Conservation (phyloP, 306 rosid genomes). For the Gleditsia sinensis region DNA sequence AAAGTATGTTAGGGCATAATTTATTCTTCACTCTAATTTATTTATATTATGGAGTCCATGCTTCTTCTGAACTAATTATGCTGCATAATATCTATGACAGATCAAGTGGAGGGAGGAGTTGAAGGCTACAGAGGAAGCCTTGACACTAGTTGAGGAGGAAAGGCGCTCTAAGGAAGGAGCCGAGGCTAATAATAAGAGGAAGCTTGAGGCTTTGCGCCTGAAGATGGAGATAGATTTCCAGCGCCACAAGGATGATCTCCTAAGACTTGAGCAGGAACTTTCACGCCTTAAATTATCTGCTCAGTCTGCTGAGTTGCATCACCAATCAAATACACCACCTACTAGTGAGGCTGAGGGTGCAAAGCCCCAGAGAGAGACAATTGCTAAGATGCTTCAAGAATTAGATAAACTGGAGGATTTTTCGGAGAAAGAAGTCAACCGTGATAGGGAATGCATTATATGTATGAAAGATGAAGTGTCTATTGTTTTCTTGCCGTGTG, state of each 20-base stretch:
- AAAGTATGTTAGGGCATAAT: background rate
- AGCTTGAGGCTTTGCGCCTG: constrained; percentile 75
- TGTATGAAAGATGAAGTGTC: constrained; percentile 87
- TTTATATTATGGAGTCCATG: background rate
- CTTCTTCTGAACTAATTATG: constrained; percentile 30
- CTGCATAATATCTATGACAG: constrained; percentile 46
- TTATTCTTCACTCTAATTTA: background rate
- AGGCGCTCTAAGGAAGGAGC: constrained; percentile 74
- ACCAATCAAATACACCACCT: constrained; percentile 52
- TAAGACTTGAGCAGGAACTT: constrained; percentile 86
- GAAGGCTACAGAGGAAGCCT: constrained; percentile 76
- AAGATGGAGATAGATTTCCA: constrained; percentile 91
- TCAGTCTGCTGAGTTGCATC: constrained; percentile 52
- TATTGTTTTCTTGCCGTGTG: constrained; percentile 91
- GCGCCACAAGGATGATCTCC: constrained; percentile 94
- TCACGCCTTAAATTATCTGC: constrained; percentile 67
- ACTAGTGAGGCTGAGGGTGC: constrained; percentile 39
- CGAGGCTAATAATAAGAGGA: constrained; percentile 75
- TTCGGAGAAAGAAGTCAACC: constrained; percentile 61
- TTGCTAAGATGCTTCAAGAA: constrained; percentile 75
- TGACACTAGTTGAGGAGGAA: constrained; percentile 62
- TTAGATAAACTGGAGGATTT: constrained; percentile 62
- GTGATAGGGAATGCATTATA: constrained; percentile 71
- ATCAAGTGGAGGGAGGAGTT: constrained; percentile 73
- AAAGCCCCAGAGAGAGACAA: constrained; percentile 73